Percentiles rank a stretch among this genome's conserved stretches.
Evolutionary conservation across 192 early-diverging fungal species (phyloP).

Genomic region (Coemansia erecta): DNA sequence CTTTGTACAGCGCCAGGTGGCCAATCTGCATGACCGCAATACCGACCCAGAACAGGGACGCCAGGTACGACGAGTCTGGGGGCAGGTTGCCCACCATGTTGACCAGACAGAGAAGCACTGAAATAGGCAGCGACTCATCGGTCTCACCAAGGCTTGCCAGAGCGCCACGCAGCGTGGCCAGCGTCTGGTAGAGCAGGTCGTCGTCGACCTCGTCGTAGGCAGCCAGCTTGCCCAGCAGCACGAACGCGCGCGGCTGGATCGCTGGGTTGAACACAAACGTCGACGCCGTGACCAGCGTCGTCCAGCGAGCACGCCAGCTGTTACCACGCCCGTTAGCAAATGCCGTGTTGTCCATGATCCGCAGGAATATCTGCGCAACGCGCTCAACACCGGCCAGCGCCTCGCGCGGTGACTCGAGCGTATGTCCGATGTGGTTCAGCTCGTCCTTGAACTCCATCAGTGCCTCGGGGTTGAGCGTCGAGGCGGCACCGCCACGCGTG

Average conservation of each 20-base stretch:
- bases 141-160: conserved; percentile 82
- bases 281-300: conserved; percentile 83
- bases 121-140: conserved; percentile 75
- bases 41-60: conserved; percentile 89
- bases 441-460: conserved; percentile 54
- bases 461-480: conserved; percentile 52
- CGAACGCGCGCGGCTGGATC: conserved; percentile 92
- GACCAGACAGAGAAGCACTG: conserved; percentile 87
- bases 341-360: conserved; percentile 52
- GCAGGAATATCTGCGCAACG: conserved; percentile 59
- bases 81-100: conserved; percentile 83
- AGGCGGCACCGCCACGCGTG: conserved; percentile 51
- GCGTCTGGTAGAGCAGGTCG: conserved; percentile 88
- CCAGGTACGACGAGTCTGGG: conserved; percentile 78
- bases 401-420: conserved; percentile 42
- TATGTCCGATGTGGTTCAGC: conserved; percentile 14
- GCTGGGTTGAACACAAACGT: conserved; percentile 95
- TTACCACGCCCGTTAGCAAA: conserved; percentile 66
- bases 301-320: conserved; percentile 88
- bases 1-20: conserved; percentile 73
- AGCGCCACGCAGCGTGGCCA: conserved; percentile 85
- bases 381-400: conserved; percentile 57
- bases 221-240: conserved; percentile 77
- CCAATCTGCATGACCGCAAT: conserved; percentile 85
- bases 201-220: conserved; percentile 89